Conservation (phyloP, 2,329 filamentous ascomycete genomes). For the Curvularia lunata region DNA sequence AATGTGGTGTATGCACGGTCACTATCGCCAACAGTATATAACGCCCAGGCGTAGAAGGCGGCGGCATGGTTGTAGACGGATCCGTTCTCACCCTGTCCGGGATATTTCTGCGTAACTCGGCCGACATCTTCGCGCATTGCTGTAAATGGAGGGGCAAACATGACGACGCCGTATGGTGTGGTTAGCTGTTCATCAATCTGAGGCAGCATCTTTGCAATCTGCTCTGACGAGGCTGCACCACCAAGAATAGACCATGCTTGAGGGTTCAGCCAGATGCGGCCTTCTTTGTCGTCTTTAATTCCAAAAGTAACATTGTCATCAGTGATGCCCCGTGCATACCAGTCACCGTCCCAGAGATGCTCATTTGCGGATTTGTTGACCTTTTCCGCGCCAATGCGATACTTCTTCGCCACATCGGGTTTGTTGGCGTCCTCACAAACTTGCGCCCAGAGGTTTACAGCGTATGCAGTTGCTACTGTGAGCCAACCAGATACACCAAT, state of each 20-base stretch:
- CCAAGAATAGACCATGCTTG: constrained; percentile 63
- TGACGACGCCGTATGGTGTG: constrained; percentile 62
- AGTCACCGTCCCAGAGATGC: constrained; percentile 63
- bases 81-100: constrained; percentile 64
- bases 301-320: constrained; percentile 62
- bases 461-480: constrained; percentile 62
- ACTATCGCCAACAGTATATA: constrained; percentile 59
- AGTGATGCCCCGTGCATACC: constrained; percentile 65
- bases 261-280: constrained; percentile 65
- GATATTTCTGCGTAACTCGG: constrained; percentile 65
- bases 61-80: constrained; percentile 65
- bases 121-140: constrained; percentile 65
- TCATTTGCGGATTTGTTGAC: constrained; percentile 60
- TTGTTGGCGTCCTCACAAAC: constrained; percentile 57
- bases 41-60: constrained; percentile 61
- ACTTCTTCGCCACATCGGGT: constrained; percentile 53
- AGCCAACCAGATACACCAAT: constrained; percentile 65
- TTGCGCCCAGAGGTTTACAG: constrained; percentile 61
- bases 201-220: constrained; percentile 55
- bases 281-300: constrained; percentile 58
- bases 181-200: constrained; percentile 60
- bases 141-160: constrained; percentile 63
- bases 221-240: constrained; percentile 56
- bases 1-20: constrained; percentile 61
- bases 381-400: constrained; percentile 53